A percentile compares a stretch with the other conserved stretches of the same genome.
Conservation (phyloP, 2,329 filamentous ascomycete species). For the Beauveria sp. region DNA sequence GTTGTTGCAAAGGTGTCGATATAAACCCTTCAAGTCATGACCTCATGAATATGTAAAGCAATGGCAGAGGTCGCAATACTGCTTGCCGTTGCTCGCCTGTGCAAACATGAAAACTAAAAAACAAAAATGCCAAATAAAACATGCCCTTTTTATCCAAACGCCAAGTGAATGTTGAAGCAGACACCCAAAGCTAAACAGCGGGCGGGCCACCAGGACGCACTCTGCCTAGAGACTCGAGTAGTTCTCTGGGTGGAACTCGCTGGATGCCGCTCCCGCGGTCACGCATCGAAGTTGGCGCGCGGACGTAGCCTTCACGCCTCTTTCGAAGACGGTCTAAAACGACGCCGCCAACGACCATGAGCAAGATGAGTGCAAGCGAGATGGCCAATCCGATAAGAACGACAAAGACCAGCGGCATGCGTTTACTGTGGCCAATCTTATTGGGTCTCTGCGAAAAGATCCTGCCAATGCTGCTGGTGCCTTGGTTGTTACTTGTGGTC, state of each 20-base stretch:
- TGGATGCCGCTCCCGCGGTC: conserved; percentile 52
- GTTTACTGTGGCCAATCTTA: conserved; percentile 52
- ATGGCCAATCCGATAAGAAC: conserved; percentile 77
- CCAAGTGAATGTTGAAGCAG: conserved; percentile 25
- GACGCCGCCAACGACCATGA: conserved; percentile 69
- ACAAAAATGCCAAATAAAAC: conserved; percentile 5
- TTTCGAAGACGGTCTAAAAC: conserved; percentile 68
- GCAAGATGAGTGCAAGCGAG: conserved; percentile 66
- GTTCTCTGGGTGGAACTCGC: conserved; percentile 53
- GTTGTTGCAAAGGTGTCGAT: neutral
- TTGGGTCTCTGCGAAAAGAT: conserved; percentile 78
- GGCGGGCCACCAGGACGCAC: conserved; percentile 43
- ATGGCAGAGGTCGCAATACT: neutral
- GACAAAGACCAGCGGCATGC: conserved; percentile 66
- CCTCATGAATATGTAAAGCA: conserved; percentile 9
- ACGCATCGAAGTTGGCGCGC: conserved; percentile 62
- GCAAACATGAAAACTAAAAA: neutral
- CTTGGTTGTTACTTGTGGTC: conserved; percentile 58
- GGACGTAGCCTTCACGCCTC: conserved; percentile 70
- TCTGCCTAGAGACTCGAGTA: conserved; percentile 46
- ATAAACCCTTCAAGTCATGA: conserved; percentile 2
- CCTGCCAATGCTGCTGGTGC: conserved; percentile 65
- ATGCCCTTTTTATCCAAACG: conserved; percentile 29
- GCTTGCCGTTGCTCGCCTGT: neutral
- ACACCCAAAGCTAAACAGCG: conserved; percentile 34